Evolutionary conservation across 1,284 basidiomycete species (phyloP), one percentile per base, ranked within the genome.

Genomic region (Coniferiporia weirii): DNA sequence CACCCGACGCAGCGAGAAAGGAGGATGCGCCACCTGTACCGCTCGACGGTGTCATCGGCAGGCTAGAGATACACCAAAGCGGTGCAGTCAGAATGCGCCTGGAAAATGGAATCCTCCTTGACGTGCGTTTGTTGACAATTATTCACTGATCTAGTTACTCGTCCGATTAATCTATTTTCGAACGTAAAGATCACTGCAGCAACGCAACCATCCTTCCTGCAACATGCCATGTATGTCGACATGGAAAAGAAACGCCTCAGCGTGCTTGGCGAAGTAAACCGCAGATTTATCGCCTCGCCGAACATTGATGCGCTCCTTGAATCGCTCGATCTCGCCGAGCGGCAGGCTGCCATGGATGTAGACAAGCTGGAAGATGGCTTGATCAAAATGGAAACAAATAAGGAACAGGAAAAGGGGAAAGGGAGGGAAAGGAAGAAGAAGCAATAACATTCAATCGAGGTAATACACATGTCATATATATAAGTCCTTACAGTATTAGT

Each of bases 71-170:
- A 1, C 92, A 93, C 71, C 82, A 82, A 61, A 93, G 87, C 66
- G 93, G 93, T 4, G 79, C 81, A n/a, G 88, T 94, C 57, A 95
- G 91, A 73, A 91, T 96, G 79, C 85, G 89, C 17, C 71, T 96
- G 40, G 80, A 79, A 5, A 85, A 91, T 63, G 89, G 83, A 20
- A 92, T 93, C 45, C 73, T 94, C 7, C 77, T 94, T 68, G 89
- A 95, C 68, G 93, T 94, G 71, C 57, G 85, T 40, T 32, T n/a
- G 20, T 9, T 32, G 38, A 15, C 9, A 6, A 19, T 54, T 35
- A 47, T 40, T 58, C 46, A 22, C 19, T 32, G n/a, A 20, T 61
- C 45, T 61, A 17, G 20, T 43, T 60, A 7, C 38, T 20, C 40
- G 52, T 32, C 35, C 17, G 60, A 50, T 20, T 57, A 60, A 40